Base-by-base conservation (phyloP, 116 monocot species). In the Thalassia testudinum region DNA sequence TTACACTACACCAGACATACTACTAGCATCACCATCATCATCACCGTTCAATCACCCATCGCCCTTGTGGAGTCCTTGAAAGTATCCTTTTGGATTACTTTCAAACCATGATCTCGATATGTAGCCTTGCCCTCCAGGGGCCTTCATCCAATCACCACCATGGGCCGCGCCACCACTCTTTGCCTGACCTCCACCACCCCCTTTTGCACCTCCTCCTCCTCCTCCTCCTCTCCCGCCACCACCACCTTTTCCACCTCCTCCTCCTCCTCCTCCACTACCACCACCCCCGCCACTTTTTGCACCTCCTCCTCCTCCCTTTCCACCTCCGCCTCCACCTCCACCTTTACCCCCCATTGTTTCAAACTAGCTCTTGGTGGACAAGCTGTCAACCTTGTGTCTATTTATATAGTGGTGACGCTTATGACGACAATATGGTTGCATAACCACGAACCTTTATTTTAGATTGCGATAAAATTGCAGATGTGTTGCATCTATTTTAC, bases 21-120 rank as follows among this genome's bases (percentile, higher is more conserved):
- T n/a, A n/a, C n/a, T n/a, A n/a, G n/a, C n/a, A n/a, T n/a, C n/a
- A n/a, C n/a, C n/a, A n/a, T n/a, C n/a, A n/a, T n/a, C n/a, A n/a
- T n/a, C n/a, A n/a, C n/a, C n/a, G n/a, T n/a, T n/a, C n/a, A n/a
- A n/a, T n/a, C n/a, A n/a, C n/a, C 30, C 30, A 34, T 10, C 30
- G 30, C 56, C 42, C 1, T 56, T 11, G 13, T 29, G 59, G 16
- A 60, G 59, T 16, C 5, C 59, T 1, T 53, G 22, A 34, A 59
- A 67, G 59, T 67, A 67, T 15, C 59, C 67, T 19, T 53, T 26
- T 2, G 67, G 59, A 20, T 67, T 59, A 17, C 67, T 37, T 18
- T 67, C 59, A 47, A 67, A 67, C 1, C 17, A 25, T 23, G 34
- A 0, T 17, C 59, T 43, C 0, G 67, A 60, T 28, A 67, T 67